Conservation (phyloP, 2,329 filamentous ascomycete genomes). For the Penicillium sumatraense region DNA sequence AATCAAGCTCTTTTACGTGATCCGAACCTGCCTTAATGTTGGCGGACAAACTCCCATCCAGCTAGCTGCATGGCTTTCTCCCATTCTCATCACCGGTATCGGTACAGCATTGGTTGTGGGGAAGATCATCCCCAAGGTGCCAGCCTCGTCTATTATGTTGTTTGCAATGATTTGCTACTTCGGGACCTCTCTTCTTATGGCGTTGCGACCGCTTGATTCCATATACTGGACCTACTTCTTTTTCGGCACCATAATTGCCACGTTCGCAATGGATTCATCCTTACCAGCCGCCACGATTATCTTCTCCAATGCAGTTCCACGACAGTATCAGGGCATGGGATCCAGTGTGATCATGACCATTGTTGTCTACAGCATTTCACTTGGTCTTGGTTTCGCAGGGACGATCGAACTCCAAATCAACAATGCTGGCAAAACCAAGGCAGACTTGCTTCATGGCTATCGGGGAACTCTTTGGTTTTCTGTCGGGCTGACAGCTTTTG, state of each 20-base stretch:
- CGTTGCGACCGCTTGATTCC: constrained; percentile 10
- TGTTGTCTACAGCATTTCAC: constrained; percentile 18
- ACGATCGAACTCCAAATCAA: constrained; percentile 18
- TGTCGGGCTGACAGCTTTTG: constrained; percentile 11
- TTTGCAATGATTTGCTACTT: constrained; percentile 16
- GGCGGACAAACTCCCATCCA: constrained; percentile 10
- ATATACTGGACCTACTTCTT: constrained; percentile 17
- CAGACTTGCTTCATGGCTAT: constrained; percentile 13
- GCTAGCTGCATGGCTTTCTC: constrained; percentile 13
- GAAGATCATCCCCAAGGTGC: constrained; percentile 17
- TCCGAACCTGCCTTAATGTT: neutral
- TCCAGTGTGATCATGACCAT: constrained; percentile 16
- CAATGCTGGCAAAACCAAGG: constrained; percentile 6
- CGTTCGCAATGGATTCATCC: constrained; percentile 16
- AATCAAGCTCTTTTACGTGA: neutral
- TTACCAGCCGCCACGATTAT: constrained; percentile 22
- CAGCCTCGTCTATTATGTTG: constrained; percentile 18
- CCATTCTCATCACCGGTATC: constrained; percentile 15
- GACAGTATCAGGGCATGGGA: constrained; percentile 16
- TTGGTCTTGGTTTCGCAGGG: constrained; percentile 21
- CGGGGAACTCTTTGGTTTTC: constrained; percentile 12
- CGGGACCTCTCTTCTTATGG: constrained; percentile 11
- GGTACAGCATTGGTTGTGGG: constrained; percentile 14
- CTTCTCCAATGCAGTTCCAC: constrained; percentile 10
- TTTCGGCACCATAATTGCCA: neutral